Evolutionary conservation across 768 basidiomycete species (phyloP).

Genomic region (Cantharellus cinnabarinus): DNA sequence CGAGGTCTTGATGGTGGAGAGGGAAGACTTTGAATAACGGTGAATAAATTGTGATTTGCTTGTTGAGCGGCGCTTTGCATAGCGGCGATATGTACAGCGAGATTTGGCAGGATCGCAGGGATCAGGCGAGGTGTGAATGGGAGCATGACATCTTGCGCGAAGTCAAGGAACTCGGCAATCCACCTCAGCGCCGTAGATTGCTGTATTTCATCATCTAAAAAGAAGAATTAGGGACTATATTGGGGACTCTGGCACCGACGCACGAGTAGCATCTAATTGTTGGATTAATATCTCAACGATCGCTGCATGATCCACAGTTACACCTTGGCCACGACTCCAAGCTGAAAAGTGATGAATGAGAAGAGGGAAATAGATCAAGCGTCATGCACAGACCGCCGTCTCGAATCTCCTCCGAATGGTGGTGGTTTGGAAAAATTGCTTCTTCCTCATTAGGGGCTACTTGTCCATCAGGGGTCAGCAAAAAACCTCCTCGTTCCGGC

Average conservation of each 20-base stretch:
- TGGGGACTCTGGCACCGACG: slow-evolving; percentile 16
- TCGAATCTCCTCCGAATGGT: background rate
- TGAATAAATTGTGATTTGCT: slow-evolving; percentile 68
- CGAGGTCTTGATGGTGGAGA: slow-evolving; percentile 27
- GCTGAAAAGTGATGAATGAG: slow-evolving; percentile 20
- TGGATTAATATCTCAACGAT: slow-evolving; percentile 85
- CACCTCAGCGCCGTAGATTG: slow-evolving; percentile 86
- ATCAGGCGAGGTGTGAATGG: slow-evolving; percentile 88
- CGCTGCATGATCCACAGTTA: slow-evolving; percentile 73
- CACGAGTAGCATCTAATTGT: slow-evolving; percentile 70
- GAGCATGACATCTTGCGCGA: slow-evolving; percentile 81
- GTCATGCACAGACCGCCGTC: background rate
- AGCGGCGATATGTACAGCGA: slow-evolving; percentile 76
- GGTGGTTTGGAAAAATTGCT: background rate
- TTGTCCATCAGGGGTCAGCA: background rate
- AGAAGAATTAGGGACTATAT: background rate
- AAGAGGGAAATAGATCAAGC: background rate
- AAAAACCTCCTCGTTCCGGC: slow-evolving; percentile 27
- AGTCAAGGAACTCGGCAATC: slow-evolving; percentile 76
- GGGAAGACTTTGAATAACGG: slow-evolving; percentile 72
- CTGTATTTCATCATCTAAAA: slow-evolving; percentile 77
- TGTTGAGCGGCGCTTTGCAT: slow-evolving; percentile 74
- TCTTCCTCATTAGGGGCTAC: background rate
- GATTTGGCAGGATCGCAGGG: slow-evolving; percentile 79
- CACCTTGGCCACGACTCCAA: slow-evolving; percentile 89